Evolutionary conservation across 495 filamentous ascomycete genomes (phyloP), one percentile per base, ranked within the genome.

Genomic region (Chaetomium fimeti): DNA sequence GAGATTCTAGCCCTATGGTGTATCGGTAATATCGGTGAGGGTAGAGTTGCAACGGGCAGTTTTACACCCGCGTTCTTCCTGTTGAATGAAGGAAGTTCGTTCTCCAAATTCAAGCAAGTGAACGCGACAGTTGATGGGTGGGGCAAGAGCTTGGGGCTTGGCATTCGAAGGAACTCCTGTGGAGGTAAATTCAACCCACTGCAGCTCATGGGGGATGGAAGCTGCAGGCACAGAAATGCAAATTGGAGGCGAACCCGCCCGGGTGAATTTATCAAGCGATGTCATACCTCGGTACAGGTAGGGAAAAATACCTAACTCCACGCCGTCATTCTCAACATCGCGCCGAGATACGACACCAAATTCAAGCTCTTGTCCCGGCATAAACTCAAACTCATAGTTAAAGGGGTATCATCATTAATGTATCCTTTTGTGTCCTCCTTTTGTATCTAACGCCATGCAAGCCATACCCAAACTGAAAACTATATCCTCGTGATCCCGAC

Each of bases 51-150:
- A 36, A 11, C 32, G 8, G 32, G 32, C 12, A 11, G 3, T 36
- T 36, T 36, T 36, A 36, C 5, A 9, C 1, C 32, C 63, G 69
- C 29, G 51, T 57, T 63, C 60, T 63, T 52, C 47, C 45, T 38
- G 54, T 40, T 47, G 11, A 36, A 32, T 28, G 4, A 53, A 62
- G 63, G n/a, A 45, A 57, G 48, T 52, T 24, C 61, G 53, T 64
- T 60, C 67, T 60, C 69, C 64, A 71, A 71, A 62, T 66, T 62
- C 54, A 43, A 69, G 62, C 42, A 51, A 11, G 15, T 38, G 54
- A 32, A 22, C 32, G n/a, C 27, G 15, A 58, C 32, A 58, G 38
- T 13, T 28, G 22, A 48, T 2, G 38, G 3, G 58, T 60, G 58
- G 58, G 58, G 58, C 58, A 24, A 9, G 8, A 38, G 58, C 20